A percentile compares a stretch with the other conserved stretches of the same genome.
Conservation (phyloP, 2,329 filamentous ascomycete species). For the Fusarium sp. region DNA sequence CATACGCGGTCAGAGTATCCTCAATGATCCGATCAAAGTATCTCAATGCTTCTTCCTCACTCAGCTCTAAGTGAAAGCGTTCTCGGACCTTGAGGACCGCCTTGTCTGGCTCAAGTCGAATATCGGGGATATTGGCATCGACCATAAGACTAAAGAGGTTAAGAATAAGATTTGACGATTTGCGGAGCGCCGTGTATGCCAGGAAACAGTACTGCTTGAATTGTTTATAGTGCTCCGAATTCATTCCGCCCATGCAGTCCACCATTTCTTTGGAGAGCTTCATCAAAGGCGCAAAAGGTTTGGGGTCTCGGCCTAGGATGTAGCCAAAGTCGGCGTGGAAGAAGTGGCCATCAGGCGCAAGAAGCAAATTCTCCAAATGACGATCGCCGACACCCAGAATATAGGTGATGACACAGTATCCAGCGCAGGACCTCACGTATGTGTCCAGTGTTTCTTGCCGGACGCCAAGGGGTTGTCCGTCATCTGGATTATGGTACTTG, state of each 20-base stretch:
- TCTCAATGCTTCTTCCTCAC: slow-evolving; percentile 90
- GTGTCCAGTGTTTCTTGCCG: slow-evolving; percentile 94
- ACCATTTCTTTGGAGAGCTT: slow-evolving; percentile 99
- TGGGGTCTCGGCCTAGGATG: slow-evolving; percentile 95
- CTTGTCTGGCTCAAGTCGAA: slow-evolving; percentile 91
- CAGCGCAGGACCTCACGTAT: slow-evolving; percentile 94
- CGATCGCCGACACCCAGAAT: slow-evolving; percentile 96
- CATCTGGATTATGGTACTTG: slow-evolving; percentile 89
- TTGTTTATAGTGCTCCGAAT: slow-evolving; percentile 83
- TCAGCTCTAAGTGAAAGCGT: slow-evolving; percentile 90
- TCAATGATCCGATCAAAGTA: slow-evolving; percentile 92
- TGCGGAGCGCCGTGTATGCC: slow-evolving; percentile 90
- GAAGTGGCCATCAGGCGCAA: slow-evolving; percentile 92
- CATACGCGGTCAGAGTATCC: slow-evolving; percentile 88
- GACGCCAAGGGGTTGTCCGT: slow-evolving; percentile 83
- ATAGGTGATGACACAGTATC: slow-evolving; percentile 99
- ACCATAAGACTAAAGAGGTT: slow-evolving; percentile 98
- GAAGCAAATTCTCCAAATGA: slow-evolving; percentile 93
- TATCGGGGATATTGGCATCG: slow-evolving; percentile 96
- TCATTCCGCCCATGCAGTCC: slow-evolving; percentile 93
- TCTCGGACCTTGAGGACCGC: slow-evolving; percentile 96
- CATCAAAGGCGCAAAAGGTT: slow-evolving; percentile 96
- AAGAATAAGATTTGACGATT: slow-evolving; percentile 89
- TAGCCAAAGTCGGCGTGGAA: slow-evolving; percentile 99
- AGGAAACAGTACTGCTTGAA: slow-evolving; percentile 98